Evolutionary conservation across 768 basidiomycete species (phyloP).

Genomic region (Xerocomus potaroensis): DNA sequence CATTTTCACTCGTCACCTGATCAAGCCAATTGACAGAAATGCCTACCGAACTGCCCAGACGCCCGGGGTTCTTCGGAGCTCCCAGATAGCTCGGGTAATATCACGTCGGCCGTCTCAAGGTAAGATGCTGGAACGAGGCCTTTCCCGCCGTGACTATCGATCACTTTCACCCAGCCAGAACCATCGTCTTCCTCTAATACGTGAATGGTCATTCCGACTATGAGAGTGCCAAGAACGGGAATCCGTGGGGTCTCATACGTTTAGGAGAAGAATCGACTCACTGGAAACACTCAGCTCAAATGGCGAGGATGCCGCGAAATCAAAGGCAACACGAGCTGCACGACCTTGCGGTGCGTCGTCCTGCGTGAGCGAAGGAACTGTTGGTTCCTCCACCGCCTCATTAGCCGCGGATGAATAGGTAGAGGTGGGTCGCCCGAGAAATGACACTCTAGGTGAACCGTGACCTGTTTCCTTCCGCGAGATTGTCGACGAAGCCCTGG

Average conservation of each 20-base stretch:
- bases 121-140: constrained; percentile 88
- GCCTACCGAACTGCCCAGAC: constrained; percentile 50
- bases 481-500: constrained; percentile 31
- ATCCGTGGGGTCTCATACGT: constrained; percentile 5
- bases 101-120: constrained; percentile 41
- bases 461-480: constrained; percentile 30
- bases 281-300: constrained; percentile 72
- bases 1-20: constrained; percentile 3
- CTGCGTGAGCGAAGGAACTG: constrained; percentile 54
- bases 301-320: constrained; percentile 69
- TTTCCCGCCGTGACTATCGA: constrained; percentile 49
- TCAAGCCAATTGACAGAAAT: constrained; percentile 1
- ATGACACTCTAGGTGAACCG: constrained; percentile 8
- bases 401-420: constrained; percentile 4
- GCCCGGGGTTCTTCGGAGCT: constrained; percentile 26
- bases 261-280: constrained; percentile 27
- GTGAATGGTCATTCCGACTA: constrained; percentile 62
- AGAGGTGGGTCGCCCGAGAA: constrained; percentile 5
- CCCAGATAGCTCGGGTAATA: constrained; percentile 9
- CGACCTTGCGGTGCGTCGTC: constrained; percentile 37
- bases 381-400: constrained; percentile 31
- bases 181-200: constrained; percentile 81
- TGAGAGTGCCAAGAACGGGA: constrained; percentile 10
- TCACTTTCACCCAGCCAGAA: constrained; percentile 82
- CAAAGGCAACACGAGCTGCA: constrained; percentile 63